These are phyloP conservation scores for Solanum tacnaense DNA, from an alignment of 257 asterid species.

Conservation along the genomic window DNA sequence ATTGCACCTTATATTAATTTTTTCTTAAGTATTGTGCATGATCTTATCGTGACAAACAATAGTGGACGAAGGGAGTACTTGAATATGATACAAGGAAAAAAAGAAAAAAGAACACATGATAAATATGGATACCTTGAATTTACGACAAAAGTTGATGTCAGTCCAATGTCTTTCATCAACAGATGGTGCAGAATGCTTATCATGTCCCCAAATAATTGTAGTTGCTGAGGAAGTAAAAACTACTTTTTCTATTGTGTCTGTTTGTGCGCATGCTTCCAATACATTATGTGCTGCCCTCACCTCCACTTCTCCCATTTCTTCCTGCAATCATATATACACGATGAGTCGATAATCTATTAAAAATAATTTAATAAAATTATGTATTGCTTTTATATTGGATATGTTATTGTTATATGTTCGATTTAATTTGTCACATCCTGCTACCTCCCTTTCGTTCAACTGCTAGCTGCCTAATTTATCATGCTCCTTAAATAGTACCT, in stretches of 20 bases:
- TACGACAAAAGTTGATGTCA: conserved; percentile 61
- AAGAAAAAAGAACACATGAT: neutral
- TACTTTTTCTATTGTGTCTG: conserved; percentile 72
- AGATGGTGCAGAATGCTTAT: neutral
- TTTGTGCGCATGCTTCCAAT: conserved; percentile 93
- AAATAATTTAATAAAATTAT: too few relatives aligned
- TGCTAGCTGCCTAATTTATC: neutral
- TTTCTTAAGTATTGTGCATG: too few relatives aligned
- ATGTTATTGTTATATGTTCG: neutral
- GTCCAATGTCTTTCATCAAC: conserved; percentile 79
- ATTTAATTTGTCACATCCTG: neutral
- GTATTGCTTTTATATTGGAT: neutral
- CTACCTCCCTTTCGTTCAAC: neutral
- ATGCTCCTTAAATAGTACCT: neutral
- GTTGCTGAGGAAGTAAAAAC: conserved; percentile 84
- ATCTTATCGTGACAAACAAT: too few relatives aligned
- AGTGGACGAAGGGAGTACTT: too few relatives aligned
- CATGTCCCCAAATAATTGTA: conserved; percentile 54
- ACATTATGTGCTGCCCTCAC: conserved; percentile 95
- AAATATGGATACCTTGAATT: conserved; percentile 46
- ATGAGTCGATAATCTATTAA: neutral
- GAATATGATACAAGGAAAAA: too few relatives aligned
- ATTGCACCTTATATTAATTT: too few relatives aligned
- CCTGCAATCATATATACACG: conserved; percentile 21
- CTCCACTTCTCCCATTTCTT: conserved; percentile 72